These are phyloP conservation scores for Elsinoe ampelina DNA, from an alignment of 2,329 filamentous ascomycete genomes.

Conservation along the genomic window DNA sequence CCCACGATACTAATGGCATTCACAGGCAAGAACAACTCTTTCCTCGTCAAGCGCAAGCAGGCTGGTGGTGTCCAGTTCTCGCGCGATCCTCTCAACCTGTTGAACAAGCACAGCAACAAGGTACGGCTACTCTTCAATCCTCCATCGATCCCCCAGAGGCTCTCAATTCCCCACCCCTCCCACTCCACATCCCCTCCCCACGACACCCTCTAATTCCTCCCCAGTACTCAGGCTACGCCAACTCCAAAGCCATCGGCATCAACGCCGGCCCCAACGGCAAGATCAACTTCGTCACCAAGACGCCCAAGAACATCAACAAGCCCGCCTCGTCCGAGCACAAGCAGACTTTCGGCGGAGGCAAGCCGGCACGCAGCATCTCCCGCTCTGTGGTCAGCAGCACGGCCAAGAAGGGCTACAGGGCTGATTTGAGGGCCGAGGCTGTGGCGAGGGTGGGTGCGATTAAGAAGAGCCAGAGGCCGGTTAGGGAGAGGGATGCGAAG, in stretches of 20 bases:
- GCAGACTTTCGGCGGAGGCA: slow-evolving; percentile 61
- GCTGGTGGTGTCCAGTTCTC: slow-evolving; percentile 82
- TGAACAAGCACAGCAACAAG: slow-evolving; percentile 87
- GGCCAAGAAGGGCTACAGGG: slow-evolving; percentile 74
- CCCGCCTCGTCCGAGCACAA: slow-evolving; percentile 58
- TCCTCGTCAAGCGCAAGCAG: slow-evolving; percentile 79
- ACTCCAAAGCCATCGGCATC: slow-evolving; percentile 75
- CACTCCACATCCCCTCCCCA: not conserved
- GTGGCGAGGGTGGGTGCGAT: slow-evolving; percentile 82
- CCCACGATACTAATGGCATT: not conserved
- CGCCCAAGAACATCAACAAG: slow-evolving; percentile 59
- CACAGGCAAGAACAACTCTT: slow-evolving; percentile 77
- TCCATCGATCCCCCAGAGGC: slow-evolving; percentile 12
- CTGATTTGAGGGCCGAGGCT: slow-evolving; percentile 49
- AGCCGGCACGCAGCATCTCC: slow-evolving; percentile 79
- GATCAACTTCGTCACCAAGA: slow-evolving; percentile 78
- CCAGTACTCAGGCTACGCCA: slow-evolving; percentile 85
- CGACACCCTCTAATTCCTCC: slow-evolving; percentile 12
- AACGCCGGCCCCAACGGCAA: slow-evolving; percentile 66
- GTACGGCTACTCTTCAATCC: slow-evolving; percentile 39
- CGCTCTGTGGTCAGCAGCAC: slow-evolving; percentile 73
- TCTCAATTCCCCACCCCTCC: not conserved
- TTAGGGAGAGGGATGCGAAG: slow-evolving; percentile 61
- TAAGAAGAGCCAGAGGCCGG: slow-evolving; percentile 65
- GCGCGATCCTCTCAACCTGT: slow-evolving; percentile 85